Evolutionary conservation across 805 yeast species (phyloP), one percentile per base, ranked within the genome.

Genomic region (Lipomyces anomalus): DNA sequence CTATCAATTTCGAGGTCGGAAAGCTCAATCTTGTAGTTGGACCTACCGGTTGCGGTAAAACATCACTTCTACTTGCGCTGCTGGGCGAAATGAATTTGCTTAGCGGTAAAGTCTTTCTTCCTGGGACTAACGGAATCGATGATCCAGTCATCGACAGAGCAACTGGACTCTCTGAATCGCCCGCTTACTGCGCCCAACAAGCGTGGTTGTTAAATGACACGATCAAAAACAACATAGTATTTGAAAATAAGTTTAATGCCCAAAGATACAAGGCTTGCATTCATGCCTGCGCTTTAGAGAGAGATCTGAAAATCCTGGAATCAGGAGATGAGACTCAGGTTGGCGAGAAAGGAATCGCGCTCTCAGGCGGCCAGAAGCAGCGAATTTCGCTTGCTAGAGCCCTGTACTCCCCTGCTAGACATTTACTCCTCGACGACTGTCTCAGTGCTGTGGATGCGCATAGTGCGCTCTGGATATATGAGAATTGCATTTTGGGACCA

Each of bases 301-400:
- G 96, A 58, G 98, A 90, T 67, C 75, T 90, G 44, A 86, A 84
- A 63, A 88, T 90, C 48, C 70, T 92, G 56, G 80, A 81, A 49
- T 85, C 80, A 43, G 97, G 97, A 53, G 98, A 90, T 66, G 74
- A 77, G 62, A 92, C 98, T 13, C 94, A 88, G 66, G 84, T 90
- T 63, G 97, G 97, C 64, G 97, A 92, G 68, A 90, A 90, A 68
- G 98, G 98, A 66, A 87, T 90, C 46, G 82, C 96, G 0, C 71
- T 90, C 47, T 88, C 97, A 22, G 98, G 98, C 57, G 98, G 98
- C 48, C 98, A 90, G 68, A 92, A 92, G 63, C 97, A 92, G 67
- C 79, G 97, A 66, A 89, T 90, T 32, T 89, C 97, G 0, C 72
- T 90, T 46, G 98, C 98, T 1, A 79, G 98, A 64, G 97, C 97